Percentiles rank a stretch among this genome's conserved stretches.
phyloP scores from a whole-genome alignment of 257 asterid species.

The Ajuga chamaepitys region DNA sequence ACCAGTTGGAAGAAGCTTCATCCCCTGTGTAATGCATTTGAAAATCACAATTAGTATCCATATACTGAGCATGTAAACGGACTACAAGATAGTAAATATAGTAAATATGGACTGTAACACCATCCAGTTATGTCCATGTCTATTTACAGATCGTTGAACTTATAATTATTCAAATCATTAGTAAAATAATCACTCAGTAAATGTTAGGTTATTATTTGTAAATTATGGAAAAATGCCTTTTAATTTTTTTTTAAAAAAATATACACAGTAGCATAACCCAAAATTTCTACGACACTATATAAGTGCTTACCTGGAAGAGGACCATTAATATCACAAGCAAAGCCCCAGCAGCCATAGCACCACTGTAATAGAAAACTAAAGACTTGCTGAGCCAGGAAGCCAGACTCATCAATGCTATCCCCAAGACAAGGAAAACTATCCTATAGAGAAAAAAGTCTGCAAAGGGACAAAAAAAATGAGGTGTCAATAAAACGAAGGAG shows the following conservation, averaged over 20 bases:
- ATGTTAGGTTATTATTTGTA: not conserved
- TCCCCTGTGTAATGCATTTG: conserved; percentile 62
- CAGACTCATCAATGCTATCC: conserved; percentile 44
- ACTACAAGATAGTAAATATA: not conserved
- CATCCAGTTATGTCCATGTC: not conserved
- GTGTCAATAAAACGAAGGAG: not conserved
- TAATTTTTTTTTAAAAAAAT: not conserved
- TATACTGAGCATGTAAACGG: not conserved
- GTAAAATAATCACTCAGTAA: not conserved
- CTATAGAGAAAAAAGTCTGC: conserved; percentile 70
- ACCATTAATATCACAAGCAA: conserved; percentile 73
- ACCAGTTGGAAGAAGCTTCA: conserved; percentile 96
- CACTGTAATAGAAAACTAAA: conserved; percentile 66
- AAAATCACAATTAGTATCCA: conserved; percentile 6
- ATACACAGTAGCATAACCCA: not conserved
- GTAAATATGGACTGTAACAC: not conserved
- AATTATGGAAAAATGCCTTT: conserved; percentile 3
- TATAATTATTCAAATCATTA: not conserved
- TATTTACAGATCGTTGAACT: not conserved
- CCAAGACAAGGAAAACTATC: conserved; percentile 58
- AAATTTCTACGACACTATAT: not conserved
- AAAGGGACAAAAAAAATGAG: conserved; percentile 10
- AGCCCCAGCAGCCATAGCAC: conserved; percentile 77
- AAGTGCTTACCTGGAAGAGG: conserved; percentile 69
- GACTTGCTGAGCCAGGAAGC: conserved; percentile 80